These are phyloP conservation scores for Trichoderma cornu-damae DNA, from an alignment of 2,329 filamentous ascomycete genomes.

Conservation along the genomic window DNA sequence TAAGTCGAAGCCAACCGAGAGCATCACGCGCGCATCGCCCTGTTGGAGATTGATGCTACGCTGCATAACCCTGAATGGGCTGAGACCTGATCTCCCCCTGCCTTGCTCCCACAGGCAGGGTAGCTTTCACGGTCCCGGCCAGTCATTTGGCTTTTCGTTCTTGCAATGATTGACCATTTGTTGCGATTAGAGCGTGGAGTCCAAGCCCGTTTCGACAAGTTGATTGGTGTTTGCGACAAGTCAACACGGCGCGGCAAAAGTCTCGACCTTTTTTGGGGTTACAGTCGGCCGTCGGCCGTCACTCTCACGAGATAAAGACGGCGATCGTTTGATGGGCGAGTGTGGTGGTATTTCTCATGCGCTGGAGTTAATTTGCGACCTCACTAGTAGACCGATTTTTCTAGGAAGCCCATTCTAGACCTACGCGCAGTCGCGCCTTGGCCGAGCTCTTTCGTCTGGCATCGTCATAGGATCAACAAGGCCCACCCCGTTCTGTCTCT, in stretches of 20 bases:
- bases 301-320: neutral
- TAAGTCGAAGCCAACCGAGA: neutral
- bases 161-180: neutral
- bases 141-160: neutral
- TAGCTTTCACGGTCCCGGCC: neutral
- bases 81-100: neutral
- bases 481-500: conserved; percentile 11
- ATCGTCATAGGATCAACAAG: conserved; percentile 16
- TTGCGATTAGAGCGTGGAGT: neutral
- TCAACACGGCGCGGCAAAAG: conserved; percentile 2
- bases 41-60: conserved; percentile 9
- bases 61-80: neutral
- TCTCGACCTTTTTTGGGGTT: conserved; percentile 9
- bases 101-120: neutral
- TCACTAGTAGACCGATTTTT: neutral
- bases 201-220: neutral
- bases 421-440: neutral
- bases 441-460: neutral
- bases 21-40: conserved; percentile 14
- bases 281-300: neutral
- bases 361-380: neutral
- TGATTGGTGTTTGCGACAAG: neutral
- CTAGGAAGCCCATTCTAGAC: neutral
- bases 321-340: neutral
- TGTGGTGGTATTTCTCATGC: conserved; percentile 1